Percentiles rank a stretch among this genome's conserved stretches.
phyloP scores from a whole-genome alignment of 371 early-diverging fungal species.

The Phascolomyces articulosus region DNA sequence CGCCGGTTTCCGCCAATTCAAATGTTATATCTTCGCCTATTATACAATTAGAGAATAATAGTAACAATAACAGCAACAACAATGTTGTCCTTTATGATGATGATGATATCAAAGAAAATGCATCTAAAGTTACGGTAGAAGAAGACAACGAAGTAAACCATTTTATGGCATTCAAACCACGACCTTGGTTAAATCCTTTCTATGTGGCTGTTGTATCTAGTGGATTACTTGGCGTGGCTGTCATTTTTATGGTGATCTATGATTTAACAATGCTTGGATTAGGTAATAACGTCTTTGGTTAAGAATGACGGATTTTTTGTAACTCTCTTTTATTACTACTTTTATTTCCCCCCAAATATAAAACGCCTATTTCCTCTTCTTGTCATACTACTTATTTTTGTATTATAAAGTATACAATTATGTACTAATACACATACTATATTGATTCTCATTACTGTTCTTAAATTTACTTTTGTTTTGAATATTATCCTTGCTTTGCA shows the following conservation, averaged over 20 bases:
- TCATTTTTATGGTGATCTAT: conserved; percentile 47
- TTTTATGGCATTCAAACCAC: conserved; percentile 36
- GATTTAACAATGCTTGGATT: conserved; percentile 33
- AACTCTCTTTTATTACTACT: too few relatives aligned
- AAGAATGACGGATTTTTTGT: too few relatives aligned
- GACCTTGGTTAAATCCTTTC: conserved; percentile 36
- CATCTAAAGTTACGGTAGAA: neutral
- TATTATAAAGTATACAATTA: too few relatives aligned
- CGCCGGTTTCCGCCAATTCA: neutral
- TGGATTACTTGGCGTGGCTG: conserved; percentile 21
- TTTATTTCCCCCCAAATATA: too few relatives aligned
- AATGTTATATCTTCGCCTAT: neutral
- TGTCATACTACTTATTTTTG: too few relatives aligned
- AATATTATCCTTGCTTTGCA: too few relatives aligned
- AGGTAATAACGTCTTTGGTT: conserved; percentile 35
- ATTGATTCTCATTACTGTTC: too few relatives aligned
- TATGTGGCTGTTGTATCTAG: conserved; percentile 35
- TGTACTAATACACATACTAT: too few relatives aligned
- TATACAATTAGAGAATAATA: neutral
- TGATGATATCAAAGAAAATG: neutral
- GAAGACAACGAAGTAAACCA: neutral
- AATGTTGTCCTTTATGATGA: neutral
- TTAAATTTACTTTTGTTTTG: too few relatives aligned
- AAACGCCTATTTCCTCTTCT: neutral
- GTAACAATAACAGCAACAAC: neutral